phyloP scores from a whole-genome alignment of 108 stramenopile genomes.

The Schizochytrium sp. region DNA sequence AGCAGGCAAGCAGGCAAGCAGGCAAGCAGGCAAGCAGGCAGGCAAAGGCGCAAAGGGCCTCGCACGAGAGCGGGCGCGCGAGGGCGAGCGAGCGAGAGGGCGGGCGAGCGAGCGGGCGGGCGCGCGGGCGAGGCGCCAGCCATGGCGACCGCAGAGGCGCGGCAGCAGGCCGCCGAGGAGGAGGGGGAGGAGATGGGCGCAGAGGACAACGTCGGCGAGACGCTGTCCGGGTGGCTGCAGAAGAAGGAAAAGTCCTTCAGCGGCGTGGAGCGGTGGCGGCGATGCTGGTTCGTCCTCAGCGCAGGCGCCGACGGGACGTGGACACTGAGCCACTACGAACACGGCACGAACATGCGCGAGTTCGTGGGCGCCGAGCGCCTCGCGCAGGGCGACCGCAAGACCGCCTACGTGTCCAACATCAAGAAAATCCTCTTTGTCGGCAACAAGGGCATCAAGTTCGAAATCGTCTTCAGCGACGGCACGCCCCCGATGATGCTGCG shows the following conservation, averaged over 20 bases:
- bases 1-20: no score
- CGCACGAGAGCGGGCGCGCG: no score
- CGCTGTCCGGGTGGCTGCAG: neutral
- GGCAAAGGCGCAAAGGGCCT: no score
- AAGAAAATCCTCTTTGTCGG: neutral
- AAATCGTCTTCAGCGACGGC: neutral
- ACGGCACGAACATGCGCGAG: slow-evolving; percentile 8
- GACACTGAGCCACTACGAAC: slow-evolving; percentile 5
- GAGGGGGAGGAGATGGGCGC: neutral
- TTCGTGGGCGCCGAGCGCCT: slow-evolving; percentile 11
- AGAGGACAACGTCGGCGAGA: neutral
- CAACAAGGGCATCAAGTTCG: neutral
- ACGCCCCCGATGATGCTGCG: neutral
- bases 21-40: no score
- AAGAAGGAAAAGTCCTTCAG: neutral
- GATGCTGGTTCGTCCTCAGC: slow-evolving; percentile 13
- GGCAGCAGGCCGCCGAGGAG: neutral
- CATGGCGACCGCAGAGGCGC: no score
- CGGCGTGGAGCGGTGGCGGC: neutral
- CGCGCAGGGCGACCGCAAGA: neutral
- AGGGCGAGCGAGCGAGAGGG: no score
- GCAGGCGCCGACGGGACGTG: neutral
- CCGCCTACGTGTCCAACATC: neutral
- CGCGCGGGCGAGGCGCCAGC: no score
- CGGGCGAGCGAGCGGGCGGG: no score